Evolutionary conservation across 495 filamentous ascomycete genomes (phyloP), one percentile per base, ranked within the genome.

Genomic region (Penicillium mononematosum): DNA sequence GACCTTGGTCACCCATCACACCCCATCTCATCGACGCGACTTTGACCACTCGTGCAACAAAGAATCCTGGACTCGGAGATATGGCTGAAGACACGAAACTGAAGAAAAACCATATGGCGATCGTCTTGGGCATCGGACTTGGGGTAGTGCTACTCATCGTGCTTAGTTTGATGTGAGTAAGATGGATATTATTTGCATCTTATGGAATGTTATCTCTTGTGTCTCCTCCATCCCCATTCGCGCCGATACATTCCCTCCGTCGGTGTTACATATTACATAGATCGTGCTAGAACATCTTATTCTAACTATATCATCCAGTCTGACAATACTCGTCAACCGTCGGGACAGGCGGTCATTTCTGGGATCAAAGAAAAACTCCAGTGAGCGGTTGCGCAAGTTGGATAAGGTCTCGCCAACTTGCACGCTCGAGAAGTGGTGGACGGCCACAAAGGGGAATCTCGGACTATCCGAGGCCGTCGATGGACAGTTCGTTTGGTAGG

Each of bases 391-490:
- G 61, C 69, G 68, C 45, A 73, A 63, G 48, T 59, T 78, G 19
- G 73, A 78, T 45, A 69, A 65, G 20, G 72, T 76, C 2, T 71
- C 73, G 31, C 75, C 74, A 5, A 68, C 66, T 16, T 69, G 72
- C 12, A 76, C 66, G 4, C 61, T 78, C n/a, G 73, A 76, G 41
- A 64, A 76, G 49, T 78, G 76, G 76, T 75, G 73, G 71, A 56
- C 68, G 12, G 67, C 60, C 29, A 69, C 71, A 1, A 75, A 77
- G 42, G 67, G 68, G 5, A 68, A 69, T 19, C 62, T 74, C 20
- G 61, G 70, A 10, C 69, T 71, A 16, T 68, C 70, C 5, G 72
- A 76, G 39, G 69, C 62, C 19, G 65, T 70, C 3, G 75, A 74
- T 41, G 66, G 65, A n/a, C 72, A 75, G 46, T 77, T 78, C 63